These are phyloP conservation scores for Kandelia obovata DNA, from an alignment of 345 rosid species.

Conservation along the genomic window DNA sequence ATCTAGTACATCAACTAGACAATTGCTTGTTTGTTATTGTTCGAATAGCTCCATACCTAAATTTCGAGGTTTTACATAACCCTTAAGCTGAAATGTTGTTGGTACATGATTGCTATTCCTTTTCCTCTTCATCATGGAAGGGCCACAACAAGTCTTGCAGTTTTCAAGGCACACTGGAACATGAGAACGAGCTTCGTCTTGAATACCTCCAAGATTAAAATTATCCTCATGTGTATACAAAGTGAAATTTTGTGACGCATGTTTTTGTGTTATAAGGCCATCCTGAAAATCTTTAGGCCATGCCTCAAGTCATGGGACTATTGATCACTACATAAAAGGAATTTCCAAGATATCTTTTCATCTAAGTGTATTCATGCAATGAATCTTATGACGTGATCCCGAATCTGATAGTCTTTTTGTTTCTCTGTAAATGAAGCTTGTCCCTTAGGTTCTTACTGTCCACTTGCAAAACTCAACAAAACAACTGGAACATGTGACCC, in stretches of 20 bases:
- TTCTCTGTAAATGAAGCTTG: slow-evolving; percentile 55
- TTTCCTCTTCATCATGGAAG: too few relatives aligned
- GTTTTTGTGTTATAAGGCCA: background rate
- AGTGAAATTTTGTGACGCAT: background rate
- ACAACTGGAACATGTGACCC: slow-evolving; percentile 73
- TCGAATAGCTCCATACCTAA: too few relatives aligned
- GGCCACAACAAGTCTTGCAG: too few relatives aligned
- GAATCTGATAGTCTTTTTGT: slow-evolving; percentile 12
- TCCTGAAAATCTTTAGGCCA: too few relatives aligned
- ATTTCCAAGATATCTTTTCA: background rate
- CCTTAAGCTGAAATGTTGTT: too few relatives aligned
- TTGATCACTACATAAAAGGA: background rate
- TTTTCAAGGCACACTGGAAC: too few relatives aligned
- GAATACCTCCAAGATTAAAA: background rate
- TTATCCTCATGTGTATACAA: background rate
- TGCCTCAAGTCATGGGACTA: background rate
- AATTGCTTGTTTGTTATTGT: too few relatives aligned
- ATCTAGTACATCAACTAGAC: too few relatives aligned
- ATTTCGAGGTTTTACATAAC: too few relatives aligned
- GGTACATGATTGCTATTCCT: too few relatives aligned
- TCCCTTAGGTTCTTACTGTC: slow-evolving; percentile 82
- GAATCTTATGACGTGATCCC: background rate
- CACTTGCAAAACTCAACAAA: slow-evolving; percentile 67
- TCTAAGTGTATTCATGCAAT: background rate
- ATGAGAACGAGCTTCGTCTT: background rate